These are phyloP conservation scores for Flaveria sonorensis DNA, from an alignment of 129 eudicot genomes.

Conservation along the genomic window DNA sequence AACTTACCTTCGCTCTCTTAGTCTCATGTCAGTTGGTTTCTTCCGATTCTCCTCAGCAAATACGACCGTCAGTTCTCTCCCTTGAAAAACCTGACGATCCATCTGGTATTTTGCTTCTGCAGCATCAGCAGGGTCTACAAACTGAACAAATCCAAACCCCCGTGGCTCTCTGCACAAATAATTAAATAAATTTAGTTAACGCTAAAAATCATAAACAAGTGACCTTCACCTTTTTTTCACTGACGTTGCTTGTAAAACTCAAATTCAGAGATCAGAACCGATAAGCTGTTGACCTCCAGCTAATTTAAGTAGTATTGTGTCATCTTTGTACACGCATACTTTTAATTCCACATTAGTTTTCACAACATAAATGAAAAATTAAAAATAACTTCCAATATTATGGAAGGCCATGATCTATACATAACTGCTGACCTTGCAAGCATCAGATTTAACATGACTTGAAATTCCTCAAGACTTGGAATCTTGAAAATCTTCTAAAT, in stretches of 20 bases:
- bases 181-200: background rate
- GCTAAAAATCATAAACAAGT: background rate
- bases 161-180: conserved; percentile 55
- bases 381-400: conserved; percentile 24
- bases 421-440: conserved; percentile 69
- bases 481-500: conserved; percentile 60
- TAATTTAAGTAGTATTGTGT: background rate
- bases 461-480: conserved; percentile 88
- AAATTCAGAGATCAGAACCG: conserved; percentile 8
- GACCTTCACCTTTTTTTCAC: conserved; percentile 6
- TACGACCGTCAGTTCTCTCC: conserved; percentile 56
- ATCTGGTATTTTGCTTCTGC: conserved; percentile 60
- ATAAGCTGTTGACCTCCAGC: background rate
- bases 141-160: conserved; percentile 82
- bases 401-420: conserved; percentile 47
- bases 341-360: background rate
- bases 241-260: conserved; percentile 20
- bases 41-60: conserved; percentile 67
- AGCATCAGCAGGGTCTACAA: conserved; percentile 64
- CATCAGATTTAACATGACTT: conserved; percentile 60
- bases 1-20: conserved; percentile 52
- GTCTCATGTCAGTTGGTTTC: conserved; percentile 59
- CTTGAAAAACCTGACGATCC: conserved; percentile 55
- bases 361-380: background rate
- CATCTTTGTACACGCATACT: background rate